Conservation (phyloP, 2,329 filamentous ascomycete species). For the Fusarium ramigenum region DNA sequence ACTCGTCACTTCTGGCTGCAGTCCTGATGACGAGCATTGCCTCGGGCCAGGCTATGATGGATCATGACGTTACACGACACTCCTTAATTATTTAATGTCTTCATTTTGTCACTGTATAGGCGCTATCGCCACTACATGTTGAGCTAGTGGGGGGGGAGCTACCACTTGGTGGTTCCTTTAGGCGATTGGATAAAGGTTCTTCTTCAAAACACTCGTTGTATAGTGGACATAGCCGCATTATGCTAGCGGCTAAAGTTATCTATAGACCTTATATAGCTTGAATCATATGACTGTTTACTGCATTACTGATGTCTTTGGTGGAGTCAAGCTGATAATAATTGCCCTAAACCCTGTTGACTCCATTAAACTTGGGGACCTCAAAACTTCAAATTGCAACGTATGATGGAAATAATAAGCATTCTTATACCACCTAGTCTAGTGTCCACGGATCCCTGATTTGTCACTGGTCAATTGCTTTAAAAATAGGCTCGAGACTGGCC, state of each 20-base stretch:
- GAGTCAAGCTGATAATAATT: fast-evolving
- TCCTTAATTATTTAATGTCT: slow-evolving; percentile 18
- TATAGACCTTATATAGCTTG: slow-evolving; percentile 8
- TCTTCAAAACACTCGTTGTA: slow-evolving; percentile 31
- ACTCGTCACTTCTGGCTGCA: neutral
- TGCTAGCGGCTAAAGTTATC: slow-evolving; percentile 10
- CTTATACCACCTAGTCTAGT: too few species aligned
- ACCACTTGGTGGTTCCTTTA: neutral
- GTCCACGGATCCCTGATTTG: too few species aligned
- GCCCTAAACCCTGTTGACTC: too few species aligned
- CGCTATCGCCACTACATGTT: neutral
- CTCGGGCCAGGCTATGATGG: neutral
- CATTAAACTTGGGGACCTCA: too few species aligned
- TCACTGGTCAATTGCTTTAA: too few species aligned
- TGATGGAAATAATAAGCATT: too few species aligned
- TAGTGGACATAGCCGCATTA: slow-evolving; percentile 26
- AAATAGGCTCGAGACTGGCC: too few species aligned
- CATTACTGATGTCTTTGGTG: fast-evolving
- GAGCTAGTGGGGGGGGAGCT: neutral
- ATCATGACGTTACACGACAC: slow-evolving; percentile 1
- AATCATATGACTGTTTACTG: neutral
- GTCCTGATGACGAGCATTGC: neutral
- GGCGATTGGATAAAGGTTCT: slow-evolving; percentile 4
- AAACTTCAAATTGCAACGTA: too few species aligned
- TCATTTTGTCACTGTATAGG: neutral